A percentile compares a stretch with the other conserved stretches of the same genome.
These are phyloP conservation scores for Xylaria cubensis DNA, from an alignment of 495 filamentous ascomycete genomes.

Conservation along the genomic window DNA sequence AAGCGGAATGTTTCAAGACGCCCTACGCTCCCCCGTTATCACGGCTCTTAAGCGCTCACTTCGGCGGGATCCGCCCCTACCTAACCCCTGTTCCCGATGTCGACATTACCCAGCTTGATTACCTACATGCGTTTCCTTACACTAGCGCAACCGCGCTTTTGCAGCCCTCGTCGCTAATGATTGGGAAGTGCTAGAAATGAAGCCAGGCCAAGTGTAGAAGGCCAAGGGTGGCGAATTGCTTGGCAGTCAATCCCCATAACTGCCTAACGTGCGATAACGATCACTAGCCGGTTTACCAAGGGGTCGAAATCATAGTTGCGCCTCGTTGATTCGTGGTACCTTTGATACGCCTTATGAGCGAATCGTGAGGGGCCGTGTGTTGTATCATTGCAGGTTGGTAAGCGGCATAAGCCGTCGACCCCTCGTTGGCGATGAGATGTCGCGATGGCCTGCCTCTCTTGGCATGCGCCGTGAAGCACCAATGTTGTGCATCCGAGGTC, in stretches of 20 bases:
- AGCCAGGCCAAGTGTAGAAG: slow-evolving; percentile 24
- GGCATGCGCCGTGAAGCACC: slow-evolving; percentile 19
- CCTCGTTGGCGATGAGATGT: slow-evolving; percentile 13
- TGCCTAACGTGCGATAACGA: not conserved
- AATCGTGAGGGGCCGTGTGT: slow-evolving; percentile 12
- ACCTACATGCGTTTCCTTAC: not conserved
- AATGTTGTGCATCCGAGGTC: slow-evolving; percentile 6
- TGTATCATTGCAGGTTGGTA: not conserved
- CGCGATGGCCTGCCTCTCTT: slow-evolving; percentile 22
- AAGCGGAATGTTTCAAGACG: not conserved
- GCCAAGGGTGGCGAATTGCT: slow-evolving; percentile 2
- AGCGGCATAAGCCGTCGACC: slow-evolving; percentile 10
- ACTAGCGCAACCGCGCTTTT: slow-evolving; percentile 12
- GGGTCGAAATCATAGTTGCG: not conserved
- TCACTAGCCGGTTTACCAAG: not conserved
- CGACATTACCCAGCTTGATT: slow-evolving; percentile 6
- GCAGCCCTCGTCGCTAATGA: not conserved
- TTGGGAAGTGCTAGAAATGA: slow-evolving; percentile 6
- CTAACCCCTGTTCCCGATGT: not conserved
- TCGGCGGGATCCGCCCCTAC: slow-evolving; percentile 18
- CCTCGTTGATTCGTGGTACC: slow-evolving; percentile 6
- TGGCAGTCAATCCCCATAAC: not conserved
- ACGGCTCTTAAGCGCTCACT: not conserved
- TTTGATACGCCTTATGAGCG: not conserved
- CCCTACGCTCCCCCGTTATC: not conserved